These are phyloP conservation scores for Rubia yunnanensis DNA, from an alignment of 257 asterid genomes.

Conservation along the genomic window DNA sequence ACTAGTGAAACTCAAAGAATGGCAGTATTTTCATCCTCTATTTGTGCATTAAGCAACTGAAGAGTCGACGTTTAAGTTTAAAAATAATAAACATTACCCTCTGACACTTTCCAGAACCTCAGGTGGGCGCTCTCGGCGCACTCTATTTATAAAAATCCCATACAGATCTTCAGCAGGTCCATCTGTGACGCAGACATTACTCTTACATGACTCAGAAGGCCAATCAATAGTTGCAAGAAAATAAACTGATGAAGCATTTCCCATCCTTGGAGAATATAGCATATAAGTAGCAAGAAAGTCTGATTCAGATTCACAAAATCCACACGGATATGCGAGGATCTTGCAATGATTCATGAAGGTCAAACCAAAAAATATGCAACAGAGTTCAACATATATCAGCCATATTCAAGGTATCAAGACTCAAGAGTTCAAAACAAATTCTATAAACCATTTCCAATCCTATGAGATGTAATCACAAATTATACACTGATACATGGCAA, in stretches of 20 bases:
- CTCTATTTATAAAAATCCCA: constrained; percentile 83
- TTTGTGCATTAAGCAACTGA: neutral
- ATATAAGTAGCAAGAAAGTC: neutral
- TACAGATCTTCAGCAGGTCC: constrained; percentile 99
- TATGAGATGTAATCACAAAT: neutral
- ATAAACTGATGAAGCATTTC: neutral
- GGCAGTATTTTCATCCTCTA: neutral
- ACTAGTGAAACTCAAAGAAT: neutral
- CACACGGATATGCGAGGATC: neutral
- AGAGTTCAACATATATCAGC: constrained; percentile 58
- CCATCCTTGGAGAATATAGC: neutral
- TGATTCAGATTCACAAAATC: neutral
- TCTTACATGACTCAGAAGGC: neutral
- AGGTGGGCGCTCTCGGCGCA: constrained; percentile 93
- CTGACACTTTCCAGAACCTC: constrained; percentile 76
- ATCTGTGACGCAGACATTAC: constrained; percentile 31
- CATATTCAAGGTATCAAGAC: constrained; percentile 35
- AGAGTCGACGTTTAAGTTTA: neutral
- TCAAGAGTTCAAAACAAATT: no score
- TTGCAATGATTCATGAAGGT: neutral
- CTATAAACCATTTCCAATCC: neutral
- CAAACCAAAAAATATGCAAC: neutral
- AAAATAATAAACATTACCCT: constrained; percentile 42
- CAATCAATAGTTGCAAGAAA: neutral
- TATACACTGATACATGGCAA: neutral